These are phyloP conservation scores for Bathelium albidoporum DNA, from an alignment of 495 filamentous ascomycete species.

Conservation along the genomic window DNA sequence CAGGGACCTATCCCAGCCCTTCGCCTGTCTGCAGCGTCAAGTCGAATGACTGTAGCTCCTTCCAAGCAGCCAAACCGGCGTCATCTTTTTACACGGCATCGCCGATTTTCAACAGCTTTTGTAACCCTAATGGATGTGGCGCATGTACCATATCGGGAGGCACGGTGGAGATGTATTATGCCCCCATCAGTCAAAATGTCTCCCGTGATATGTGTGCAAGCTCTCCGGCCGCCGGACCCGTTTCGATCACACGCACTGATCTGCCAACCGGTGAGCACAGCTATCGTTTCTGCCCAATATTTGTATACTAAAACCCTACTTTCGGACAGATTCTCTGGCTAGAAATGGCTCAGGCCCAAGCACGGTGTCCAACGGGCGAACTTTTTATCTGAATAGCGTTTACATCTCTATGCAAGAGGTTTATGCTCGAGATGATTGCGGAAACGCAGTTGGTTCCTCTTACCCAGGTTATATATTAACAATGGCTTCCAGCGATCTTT, in stretches of 20 bases:
- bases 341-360: not conserved
- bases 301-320: not conserved
- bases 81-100: not conserved
- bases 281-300: not conserved
- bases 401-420: conserved; percentile 5
- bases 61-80: not conserved
- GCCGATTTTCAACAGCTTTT: not conserved
- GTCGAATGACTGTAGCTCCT: not conserved
- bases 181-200: not conserved
- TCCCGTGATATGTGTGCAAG: conserved; percentile 6
- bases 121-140: not conserved
- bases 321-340: not conserved
- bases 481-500: conserved; percentile 3
- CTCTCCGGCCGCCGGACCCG: not conserved
- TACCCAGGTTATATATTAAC: conserved; percentile 1
- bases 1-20: not conserved
- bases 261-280: not conserved
- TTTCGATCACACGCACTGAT: not conserved
- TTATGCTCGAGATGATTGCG: not conserved
- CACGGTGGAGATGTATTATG: conserved; percentile 5
- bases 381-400: conserved; percentile 3
- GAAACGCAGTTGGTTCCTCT: not conserved
- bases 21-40: not conserved
- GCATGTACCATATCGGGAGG: not conserved
- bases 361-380: not conserved